Percentiles rank a stretch among this genome's conserved stretches.
Evolutionary conservation across 169 alveolate species (phyloP).

Genomic region (Eimeria necatrix): DNA sequence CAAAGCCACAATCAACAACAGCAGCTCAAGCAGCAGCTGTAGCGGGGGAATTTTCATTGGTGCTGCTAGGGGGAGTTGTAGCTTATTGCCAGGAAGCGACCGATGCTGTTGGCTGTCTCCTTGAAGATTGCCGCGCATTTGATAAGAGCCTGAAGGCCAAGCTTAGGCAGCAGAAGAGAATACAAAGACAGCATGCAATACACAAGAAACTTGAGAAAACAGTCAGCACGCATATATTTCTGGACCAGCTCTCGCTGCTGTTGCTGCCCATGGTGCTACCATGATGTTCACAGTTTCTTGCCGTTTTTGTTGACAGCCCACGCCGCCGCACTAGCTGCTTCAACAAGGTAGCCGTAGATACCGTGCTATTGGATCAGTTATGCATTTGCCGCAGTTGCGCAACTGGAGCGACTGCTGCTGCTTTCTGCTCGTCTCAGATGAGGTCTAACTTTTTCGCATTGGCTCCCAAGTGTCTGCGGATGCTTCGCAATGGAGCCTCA

Average conservation of each 20-base stretch:
- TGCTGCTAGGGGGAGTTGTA: neutral
- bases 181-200: neutral
- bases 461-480: neutral
- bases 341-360: too few species aligned
- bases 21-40: neutral
- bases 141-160: neutral
- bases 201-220: neutral
- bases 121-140: neutral
- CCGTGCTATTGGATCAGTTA: neutral
- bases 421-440: neutral
- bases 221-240: neutral
- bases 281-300: neutral
- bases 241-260: neutral
- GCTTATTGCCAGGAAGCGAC: neutral
- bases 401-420: neutral
- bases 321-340: neutral
- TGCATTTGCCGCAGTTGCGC: neutral
- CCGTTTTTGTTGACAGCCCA: neutral
- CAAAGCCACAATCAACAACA: neutral
- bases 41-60: neutral
- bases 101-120: conserved; percentile 5
- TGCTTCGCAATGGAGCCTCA: neutral
- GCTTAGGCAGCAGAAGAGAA: neutral
- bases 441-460: neutral
- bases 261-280: neutral